Evolutionary conservation across 1,139 yeast genomes (phyloP).

Genomic region (Hansenula sp.): DNA sequence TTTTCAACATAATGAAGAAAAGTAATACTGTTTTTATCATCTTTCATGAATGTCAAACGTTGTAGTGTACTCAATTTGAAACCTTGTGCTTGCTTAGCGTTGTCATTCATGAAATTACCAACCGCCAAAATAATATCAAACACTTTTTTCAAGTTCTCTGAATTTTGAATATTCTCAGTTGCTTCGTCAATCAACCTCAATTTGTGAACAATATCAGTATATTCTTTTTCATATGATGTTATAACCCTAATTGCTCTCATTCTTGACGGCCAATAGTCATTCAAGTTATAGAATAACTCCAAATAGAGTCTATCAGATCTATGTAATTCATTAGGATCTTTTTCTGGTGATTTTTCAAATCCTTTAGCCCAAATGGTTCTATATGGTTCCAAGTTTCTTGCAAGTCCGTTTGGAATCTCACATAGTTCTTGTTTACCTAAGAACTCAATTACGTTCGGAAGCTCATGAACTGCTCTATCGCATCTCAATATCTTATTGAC

Average conservation of each 20-base stretch:
- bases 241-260: conserved; percentile 64
- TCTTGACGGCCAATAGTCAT: conserved; percentile 79
- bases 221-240: conserved; percentile 64
- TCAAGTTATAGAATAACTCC: conserved; percentile 70
- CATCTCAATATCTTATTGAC: conserved; percentile 58
- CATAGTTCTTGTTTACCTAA: conserved; percentile 64
- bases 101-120: conserved; percentile 82
- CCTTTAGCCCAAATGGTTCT: conserved; percentile 49
- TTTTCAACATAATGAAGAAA: conserved; percentile 79
- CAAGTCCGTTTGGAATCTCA: conserved; percentile 60
- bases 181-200: conserved; percentile 63
- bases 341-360: conserved; percentile 54
- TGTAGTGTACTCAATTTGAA: conserved; percentile 73
- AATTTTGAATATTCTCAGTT: conserved; percentile 54
- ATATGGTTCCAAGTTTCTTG: conserved; percentile 67
- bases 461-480: conserved; percentile 51
- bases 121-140: conserved; percentile 77
- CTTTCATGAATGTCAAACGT: conserved; percentile 72
- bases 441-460: conserved; percentile 66
- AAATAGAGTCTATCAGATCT: conserved; percentile 73
- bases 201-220: conserved; percentile 59
- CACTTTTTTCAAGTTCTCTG: conserved; percentile 57
- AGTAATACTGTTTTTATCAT: conserved; percentile 73
- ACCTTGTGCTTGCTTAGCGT: conserved; percentile 76
- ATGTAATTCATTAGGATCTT: conserved; percentile 70